Evolutionary conservation across 805 yeast genomes (phyloP), one percentile per base, ranked within the genome.

Genomic region (Wickerhamomyces xylosicus): DNA sequence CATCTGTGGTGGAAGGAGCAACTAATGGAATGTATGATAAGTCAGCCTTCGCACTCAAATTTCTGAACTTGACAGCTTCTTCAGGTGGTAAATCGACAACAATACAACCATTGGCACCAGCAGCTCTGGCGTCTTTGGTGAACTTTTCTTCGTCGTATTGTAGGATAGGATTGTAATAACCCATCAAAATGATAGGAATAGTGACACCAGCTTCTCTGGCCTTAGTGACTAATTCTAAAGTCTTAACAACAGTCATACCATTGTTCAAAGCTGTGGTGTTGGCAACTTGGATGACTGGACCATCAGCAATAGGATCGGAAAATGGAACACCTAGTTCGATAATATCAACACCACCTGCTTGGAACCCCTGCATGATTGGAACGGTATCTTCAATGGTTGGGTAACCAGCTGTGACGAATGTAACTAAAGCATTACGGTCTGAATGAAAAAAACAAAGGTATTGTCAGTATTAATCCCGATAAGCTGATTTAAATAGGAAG

Each of bases 271-370:
- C 92, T n/a, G 64, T 67, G 17, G 74, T 74, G 64, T 89, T 89
- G 31, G 97, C 86, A 27, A 67, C 77, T 65, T 92, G 98, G 53
- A 92, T 92, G 15, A 95, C 85, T 31, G 97, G 95, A 36, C 99
- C 99, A 61, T 92, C 99, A 27, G 97, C 99, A 58, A 92, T 87
- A 31, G 99, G 98, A 59, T 92, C 99, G 18, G 95, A 81, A 60
- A 92, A 92, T 36, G 99, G 99, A 58, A 92, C 65, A 45, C 99
- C 98, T 35, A 92, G 65, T 64, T 92, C 99, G 49, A 92, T 85
- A 45, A 92, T 73, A 56, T 92, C 97, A 31, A 84, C 94, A 41
- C 99, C 99, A 48, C 95, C 97, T 21, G 74, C 84, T 66, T 92
- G 97, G 65, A 92, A 75, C 18, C 92, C 90, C 57, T 79, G 74